Evolutionary conservation across 495 filamentous ascomycete genomes (phyloP).

Genomic region (Hapsidospora chrysogenum): DNA sequence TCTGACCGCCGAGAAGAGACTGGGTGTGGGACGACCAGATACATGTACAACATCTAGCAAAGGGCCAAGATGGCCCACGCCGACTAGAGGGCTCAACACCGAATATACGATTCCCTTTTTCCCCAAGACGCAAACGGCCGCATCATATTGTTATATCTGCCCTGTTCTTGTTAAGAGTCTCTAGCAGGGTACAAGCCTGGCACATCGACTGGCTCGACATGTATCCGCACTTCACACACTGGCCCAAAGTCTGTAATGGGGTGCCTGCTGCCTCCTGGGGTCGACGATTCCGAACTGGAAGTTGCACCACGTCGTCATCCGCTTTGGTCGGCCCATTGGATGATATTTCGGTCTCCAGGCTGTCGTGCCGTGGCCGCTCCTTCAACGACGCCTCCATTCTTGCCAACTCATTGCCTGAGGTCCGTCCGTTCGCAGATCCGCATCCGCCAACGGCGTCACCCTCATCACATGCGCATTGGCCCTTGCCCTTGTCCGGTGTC

Average conservation of each 20-base stretch:
- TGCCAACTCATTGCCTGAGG: slow-evolving; percentile 55
- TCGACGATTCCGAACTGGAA: slow-evolving; percentile 14
- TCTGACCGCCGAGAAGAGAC: too few relatives aligned
- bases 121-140: too few relatives aligned
- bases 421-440: slow-evolving; percentile 44
- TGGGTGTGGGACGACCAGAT: neutral
- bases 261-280: slow-evolving; percentile 8
- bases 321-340: slow-evolving; percentile 1
- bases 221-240: slow-evolving; percentile 80
- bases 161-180: slow-evolving; percentile 81
- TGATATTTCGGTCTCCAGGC: slow-evolving; percentile 3
- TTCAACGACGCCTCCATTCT: slow-evolving; percentile 51
- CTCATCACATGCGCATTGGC: slow-evolving; percentile 4
- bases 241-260: slow-evolving; percentile 52
- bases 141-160: slow-evolving; percentile 52
- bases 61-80: too few relatives aligned
- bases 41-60: too few relatives aligned
- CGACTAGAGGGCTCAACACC: too few relatives aligned
- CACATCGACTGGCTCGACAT: slow-evolving; percentile 91
- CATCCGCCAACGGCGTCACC: slow-evolving; percentile 42
- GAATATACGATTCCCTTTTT: too few relatives aligned
- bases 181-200: slow-evolving; percentile 82
- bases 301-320: slow-evolving; percentile 8
- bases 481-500: slow-evolving; percentile 2
- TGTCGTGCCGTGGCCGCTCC: slow-evolving; percentile 2